These are phyloP conservation scores for Pleodorina starrii DNA, from an alignment of 139 green algal species.

Conservation along the genomic window DNA sequence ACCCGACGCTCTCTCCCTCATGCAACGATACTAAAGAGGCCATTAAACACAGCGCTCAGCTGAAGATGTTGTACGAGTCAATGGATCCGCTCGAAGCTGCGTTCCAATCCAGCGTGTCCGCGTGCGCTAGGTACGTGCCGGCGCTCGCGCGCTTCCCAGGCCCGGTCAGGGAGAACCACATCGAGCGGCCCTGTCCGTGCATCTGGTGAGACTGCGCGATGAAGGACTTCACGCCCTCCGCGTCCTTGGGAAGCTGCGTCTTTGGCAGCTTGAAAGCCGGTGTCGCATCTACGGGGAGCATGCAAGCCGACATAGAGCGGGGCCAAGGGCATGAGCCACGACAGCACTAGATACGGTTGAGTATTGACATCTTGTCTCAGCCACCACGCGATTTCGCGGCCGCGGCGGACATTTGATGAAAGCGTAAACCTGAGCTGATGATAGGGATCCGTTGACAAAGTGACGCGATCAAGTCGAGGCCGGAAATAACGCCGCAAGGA, in stretches of 20 bases:
- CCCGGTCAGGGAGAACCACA: conserved; percentile 36
- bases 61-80: conserved; percentile 50
- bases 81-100: conserved; percentile 7
- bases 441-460: not conserved
- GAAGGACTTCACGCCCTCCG: conserved; percentile 21
- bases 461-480: too few species aligned
- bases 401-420: too few species aligned
- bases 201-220: conserved; percentile 47
- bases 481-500: too few species aligned
- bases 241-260: conserved; percentile 20
- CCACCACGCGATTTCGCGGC: too few species aligned
- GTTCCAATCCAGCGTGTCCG: conserved; percentile 34
- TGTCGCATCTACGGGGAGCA: not conserved
- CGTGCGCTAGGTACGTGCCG: conserved; percentile 33
- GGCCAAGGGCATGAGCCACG: too few species aligned
- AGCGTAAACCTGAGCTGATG: not conserved
- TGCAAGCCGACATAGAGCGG: too few species aligned
- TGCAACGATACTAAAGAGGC: not conserved
- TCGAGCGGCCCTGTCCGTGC: conserved; percentile 37
- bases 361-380: too few species aligned
- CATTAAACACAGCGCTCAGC: not conserved
- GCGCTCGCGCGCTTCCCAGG: conserved; percentile 11
- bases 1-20: not conserved
- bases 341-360: too few species aligned
- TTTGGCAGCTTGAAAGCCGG: conserved; percentile 34